These are phyloP conservation scores for Neurospora tetraspora DNA, from an alignment of 495 filamentous ascomycete species.

Conservation along the genomic window DNA sequence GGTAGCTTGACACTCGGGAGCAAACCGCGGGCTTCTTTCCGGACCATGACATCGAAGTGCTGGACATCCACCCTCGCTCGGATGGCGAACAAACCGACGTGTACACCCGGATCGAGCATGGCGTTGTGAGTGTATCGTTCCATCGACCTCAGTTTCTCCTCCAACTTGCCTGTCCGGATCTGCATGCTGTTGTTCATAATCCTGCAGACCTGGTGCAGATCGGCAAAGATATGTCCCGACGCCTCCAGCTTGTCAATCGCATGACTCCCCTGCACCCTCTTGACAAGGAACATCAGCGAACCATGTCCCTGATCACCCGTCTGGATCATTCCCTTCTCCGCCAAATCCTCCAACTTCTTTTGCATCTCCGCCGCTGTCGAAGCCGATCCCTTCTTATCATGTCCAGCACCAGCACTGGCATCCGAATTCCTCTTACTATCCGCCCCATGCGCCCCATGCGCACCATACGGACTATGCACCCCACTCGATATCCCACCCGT, in stretches of 20 bases:
- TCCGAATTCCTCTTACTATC: not conserved
- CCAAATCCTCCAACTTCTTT: slow-evolving; percentile 6
- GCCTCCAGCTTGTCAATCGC: slow-evolving; percentile 55
- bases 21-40: slow-evolving; percentile 50
- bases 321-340: slow-evolving; percentile 23
- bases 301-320: slow-evolving; percentile 44
- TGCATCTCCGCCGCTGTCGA: not conserved
- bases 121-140: slow-evolving; percentile 43
- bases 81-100: slow-evolving; percentile 66
- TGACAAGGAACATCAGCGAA: slow-evolving; percentile 74
- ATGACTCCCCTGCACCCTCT: slow-evolving; percentile 41
- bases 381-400: not conserved
- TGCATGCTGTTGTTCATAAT: slow-evolving; percentile 63
- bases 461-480: not conserved
- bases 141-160: slow-evolving; percentile 50
- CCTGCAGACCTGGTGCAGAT: slow-evolving; percentile 54
- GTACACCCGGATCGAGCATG: slow-evolving; percentile 55
- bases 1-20: slow-evolving; percentile 57
- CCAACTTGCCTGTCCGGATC: slow-evolving; percentile 46
- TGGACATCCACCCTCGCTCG: slow-evolving; percentile 51
- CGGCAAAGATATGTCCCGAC: slow-evolving; percentile 67
- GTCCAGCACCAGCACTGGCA: not conserved
- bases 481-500: slow-evolving; percentile 35
- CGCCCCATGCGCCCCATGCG: slow-evolving; percentile 4
- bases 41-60: slow-evolving; percentile 68